These are phyloP conservation scores for Aspergillus novofumigatus DNA, from an alignment of 2,329 filamentous ascomycete genomes.

Conservation along the genomic window DNA sequence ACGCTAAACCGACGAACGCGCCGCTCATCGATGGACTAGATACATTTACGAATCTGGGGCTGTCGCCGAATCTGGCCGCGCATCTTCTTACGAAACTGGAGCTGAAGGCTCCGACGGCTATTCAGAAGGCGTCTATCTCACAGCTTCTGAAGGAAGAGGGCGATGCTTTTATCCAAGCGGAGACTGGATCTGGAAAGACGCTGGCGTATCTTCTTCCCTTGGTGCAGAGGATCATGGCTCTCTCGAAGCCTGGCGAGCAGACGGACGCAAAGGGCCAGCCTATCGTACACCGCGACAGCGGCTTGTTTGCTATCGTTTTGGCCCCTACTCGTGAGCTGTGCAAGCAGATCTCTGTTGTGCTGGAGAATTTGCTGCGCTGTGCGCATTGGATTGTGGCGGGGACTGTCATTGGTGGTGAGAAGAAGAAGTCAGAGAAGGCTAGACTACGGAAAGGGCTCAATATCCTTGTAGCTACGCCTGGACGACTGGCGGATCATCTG, in stretches of 20 bases:
- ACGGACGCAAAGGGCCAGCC: conserved; percentile 34
- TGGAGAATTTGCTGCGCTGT: conserved; percentile 81
- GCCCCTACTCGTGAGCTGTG: conserved; percentile 91
- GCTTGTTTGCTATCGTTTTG: conserved; percentile 88
- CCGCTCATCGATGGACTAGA: conserved; percentile 78
- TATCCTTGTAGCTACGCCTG: conserved; percentile 91
- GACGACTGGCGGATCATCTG: conserved; percentile 84
- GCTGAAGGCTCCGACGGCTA: conserved; percentile 86
- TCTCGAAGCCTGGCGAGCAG: conserved; percentile 49
- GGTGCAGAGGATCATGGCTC: conserved; percentile 76
- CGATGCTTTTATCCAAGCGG: conserved; percentile 93
- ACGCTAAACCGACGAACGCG: conserved; percentile 75
- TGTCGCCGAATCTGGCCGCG: conserved; percentile 74
- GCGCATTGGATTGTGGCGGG: conserved; percentile 93
- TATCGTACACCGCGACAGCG: conserved; percentile 75
- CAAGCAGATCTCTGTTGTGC: conserved; percentile 83
- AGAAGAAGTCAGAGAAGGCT: conserved; percentile 84
- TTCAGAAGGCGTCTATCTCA: conserved; percentile 84
- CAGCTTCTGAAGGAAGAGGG: conserved; percentile 74
- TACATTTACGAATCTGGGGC: conserved; percentile 79
- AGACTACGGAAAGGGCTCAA: conserved; percentile 89
- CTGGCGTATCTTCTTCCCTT: conserved; percentile 92
- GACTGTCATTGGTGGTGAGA: conserved; percentile 70
- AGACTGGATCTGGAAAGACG: conserved; percentile 97
- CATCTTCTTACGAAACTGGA: conserved; percentile 82